Percentiles rank a stretch among this genome's conserved stretches.
phyloP scores from a whole-genome alignment of 306 rosid species.

The Psophocarpus tetragonolobus region DNA sequence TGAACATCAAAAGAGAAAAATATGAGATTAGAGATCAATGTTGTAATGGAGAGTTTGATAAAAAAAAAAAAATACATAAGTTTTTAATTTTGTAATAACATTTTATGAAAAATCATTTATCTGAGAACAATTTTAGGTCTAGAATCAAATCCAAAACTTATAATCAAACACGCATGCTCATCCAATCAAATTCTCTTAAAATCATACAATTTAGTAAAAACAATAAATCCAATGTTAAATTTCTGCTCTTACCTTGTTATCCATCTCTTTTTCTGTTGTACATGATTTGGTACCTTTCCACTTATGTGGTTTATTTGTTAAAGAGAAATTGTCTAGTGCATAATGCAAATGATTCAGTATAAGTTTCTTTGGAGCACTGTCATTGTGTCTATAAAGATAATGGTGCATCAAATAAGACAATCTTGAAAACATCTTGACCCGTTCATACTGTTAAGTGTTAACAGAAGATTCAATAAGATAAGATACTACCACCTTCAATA shows the following conservation, averaged over 20 bases:
- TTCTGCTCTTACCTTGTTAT: background rate
- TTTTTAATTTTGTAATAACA: no score
- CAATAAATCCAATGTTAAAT: no score
- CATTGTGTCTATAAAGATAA: background rate
- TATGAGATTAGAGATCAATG: no score
- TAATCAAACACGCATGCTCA: no score
- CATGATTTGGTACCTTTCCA: background rate
- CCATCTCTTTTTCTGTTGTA: slow-evolving; percentile 5
- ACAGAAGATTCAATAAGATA: background rate
- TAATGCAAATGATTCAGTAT: background rate
- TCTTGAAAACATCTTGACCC: background rate
- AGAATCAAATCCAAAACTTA: no score
- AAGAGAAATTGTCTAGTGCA: slow-evolving; percentile 2
- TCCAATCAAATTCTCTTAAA: no score
- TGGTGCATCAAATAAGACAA: background rate
- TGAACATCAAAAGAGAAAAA: no score
- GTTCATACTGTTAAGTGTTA: background rate
- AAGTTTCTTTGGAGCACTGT: background rate
- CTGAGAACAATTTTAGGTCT: no score
- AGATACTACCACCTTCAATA: background rate
- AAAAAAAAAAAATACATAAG: no score
- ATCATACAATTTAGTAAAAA: no score
- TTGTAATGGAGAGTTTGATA: no score
- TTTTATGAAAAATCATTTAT: no score
- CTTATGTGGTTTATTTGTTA: background rate